Base-by-base conservation (phyloP, 75 land plant genomes). In the Selaginella tamariscina region DNA sequence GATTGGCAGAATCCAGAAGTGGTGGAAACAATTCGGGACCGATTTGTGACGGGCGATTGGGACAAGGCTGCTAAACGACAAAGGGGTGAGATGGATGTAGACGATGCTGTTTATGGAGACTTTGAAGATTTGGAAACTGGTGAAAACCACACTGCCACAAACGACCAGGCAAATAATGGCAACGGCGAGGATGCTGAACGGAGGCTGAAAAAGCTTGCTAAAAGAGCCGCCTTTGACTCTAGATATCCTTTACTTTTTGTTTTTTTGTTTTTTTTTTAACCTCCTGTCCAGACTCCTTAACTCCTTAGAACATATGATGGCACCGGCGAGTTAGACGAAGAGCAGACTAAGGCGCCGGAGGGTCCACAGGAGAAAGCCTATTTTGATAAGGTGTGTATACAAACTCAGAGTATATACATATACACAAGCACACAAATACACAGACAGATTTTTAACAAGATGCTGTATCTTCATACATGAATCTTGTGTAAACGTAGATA, bases 51-150 rank as follows among this genome's bases (percentile, higher is more conserved):
- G 55, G 97, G 97, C 31, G 89, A 85, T 63, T 90, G 96, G 96
- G 74, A 74, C 32, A 90, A 90, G 75, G 88, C 84, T 63, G 80
- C 89, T 54, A 31, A 69, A 9, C 70, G 74, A 49, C 71, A 67
- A 31, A 64, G 13, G 11, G 71, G 91, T 71, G 27, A 66, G 82
- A 68, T 49, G 79, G 65, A 69, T 27, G 84, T 83, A 30, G 86
- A 71, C 65, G 62, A 21, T 59, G 49, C 69, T 56, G 82, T 70
- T 0, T 83, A 72, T 73, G 98, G 85, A 31, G 96, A 95, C 49
- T 87, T 95, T 86, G 99, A 95, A 79, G 99, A 95, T 72, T 56
- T 95, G 55, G 99, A 95, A 67, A 88, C 93, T 2, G 97, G 93
- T 27, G 86, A 91, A 62, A 72, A 80, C 56, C 67, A 74, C 63